Percentiles rank a stretch among this genome's conserved stretches.
Conservation (phyloP, 371 early-diverging fungal species). For the Paraphysoderma sedebokerense region DNA sequence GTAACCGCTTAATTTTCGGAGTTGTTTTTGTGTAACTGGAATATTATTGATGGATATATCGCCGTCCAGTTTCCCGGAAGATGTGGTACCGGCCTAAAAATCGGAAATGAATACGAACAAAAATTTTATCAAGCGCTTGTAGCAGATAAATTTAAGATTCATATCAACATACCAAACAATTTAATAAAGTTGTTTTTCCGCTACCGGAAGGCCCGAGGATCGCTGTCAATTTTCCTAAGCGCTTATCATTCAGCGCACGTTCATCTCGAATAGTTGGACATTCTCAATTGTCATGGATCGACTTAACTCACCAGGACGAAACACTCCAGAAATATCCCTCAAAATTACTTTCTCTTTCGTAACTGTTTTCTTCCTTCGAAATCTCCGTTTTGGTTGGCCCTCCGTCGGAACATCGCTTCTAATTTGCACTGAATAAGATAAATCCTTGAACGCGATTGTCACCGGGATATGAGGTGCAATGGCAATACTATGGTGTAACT, state of each 20-base stretch:
- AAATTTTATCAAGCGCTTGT: background rate
- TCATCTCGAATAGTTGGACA: no score
- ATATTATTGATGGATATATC: conserved; percentile 44
- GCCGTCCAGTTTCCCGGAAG: conserved; percentile 37
- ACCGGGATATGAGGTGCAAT: no score
- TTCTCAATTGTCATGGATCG: no score
- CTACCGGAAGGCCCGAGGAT: conserved; percentile 54
- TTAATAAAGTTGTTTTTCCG: conserved; percentile 47
- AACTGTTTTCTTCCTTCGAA: conserved; percentile 1
- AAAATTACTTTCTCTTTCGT: conserved; percentile 7
- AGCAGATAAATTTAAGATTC: background rate
- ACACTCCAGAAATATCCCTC: conserved; percentile 11
- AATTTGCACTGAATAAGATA: no score
- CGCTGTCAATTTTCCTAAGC: no score
- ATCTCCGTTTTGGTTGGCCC: no score
- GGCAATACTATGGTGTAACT: no score
- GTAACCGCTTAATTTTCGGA: conserved; percentile 51
- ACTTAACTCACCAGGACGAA: conserved; percentile 20
- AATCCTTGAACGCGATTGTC: no score
- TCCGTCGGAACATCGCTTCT: no score
- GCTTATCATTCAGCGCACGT: no score
- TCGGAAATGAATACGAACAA: background rate
- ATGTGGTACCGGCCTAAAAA: conserved; percentile 32
- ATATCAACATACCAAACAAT: conserved; percentile 22
- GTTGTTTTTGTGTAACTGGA: conserved; percentile 11